Evolutionary conservation across 768 basidiomycete species (phyloP), one percentile per base, ranked within the genome.

Genomic region (Leccinum subgranulosum): DNA sequence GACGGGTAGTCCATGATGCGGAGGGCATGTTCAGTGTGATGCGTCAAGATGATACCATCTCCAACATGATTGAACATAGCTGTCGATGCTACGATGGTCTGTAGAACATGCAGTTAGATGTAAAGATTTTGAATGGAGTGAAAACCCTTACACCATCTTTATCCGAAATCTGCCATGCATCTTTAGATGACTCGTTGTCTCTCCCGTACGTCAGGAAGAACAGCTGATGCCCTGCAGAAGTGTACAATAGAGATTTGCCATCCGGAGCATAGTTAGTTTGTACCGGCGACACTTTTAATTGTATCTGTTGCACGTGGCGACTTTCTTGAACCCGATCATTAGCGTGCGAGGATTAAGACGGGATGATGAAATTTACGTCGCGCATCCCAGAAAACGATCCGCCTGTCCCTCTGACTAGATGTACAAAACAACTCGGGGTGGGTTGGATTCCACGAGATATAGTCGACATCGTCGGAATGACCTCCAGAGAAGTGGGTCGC

Each of bases 371-470:
- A 84, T 7, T 61, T 74, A 92, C 90, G 89, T 70, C 90, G 77
- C 17, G 88, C 87, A 68, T 93, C 90, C 89, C 90, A 93, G 65
- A 91, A 92, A 2, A 87, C 86, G 27, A 92, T 80, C 25, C 83
- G 77, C 61, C 84, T 78, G 62, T 93, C 90, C 64, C 82, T 87
- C 66, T 86, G 84, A 63, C 90, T 86, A 15, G 88, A 89, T 0
- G 90, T 86, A 59, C 87, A 90, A 66, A 93, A 90, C 15, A 91
- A 73, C 39, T 92, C 90, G 4, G 90, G 88, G 62, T 92, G 90
- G 3, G 86, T 88, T 1, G 90, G 90, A 68, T 90, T 90, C 90
- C 90, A 93, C 8, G 88, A 84, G 43, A 92, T 74, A 59, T 90
- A 84, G 64, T 92, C 90, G n/a, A 88, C 86, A 47, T 90, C 89